These are phyloP conservation scores for Malassezia psittaci DNA, from an alignment of 1,284 basidiomycete genomes.

Conservation along the genomic window DNA sequence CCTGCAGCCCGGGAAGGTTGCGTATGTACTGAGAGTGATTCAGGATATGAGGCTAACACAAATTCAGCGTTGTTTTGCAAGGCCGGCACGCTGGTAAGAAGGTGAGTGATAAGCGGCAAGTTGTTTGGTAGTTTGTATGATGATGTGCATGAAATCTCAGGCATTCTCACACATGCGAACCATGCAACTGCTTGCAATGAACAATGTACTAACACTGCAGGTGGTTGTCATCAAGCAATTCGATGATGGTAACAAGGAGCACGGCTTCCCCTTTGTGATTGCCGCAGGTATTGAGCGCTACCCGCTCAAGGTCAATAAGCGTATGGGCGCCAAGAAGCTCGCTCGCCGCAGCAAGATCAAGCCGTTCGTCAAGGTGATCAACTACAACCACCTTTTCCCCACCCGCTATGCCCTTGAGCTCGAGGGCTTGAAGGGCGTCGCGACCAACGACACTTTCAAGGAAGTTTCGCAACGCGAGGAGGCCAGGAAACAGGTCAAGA, in stretches of 20 bases:
- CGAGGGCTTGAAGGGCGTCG: conserved; percentile 46
- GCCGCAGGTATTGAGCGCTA: conserved; percentile 48
- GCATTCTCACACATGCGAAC: not conserved
- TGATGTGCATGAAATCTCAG: not conserved
- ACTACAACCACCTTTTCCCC: conserved; percentile 49
- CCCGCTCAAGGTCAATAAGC: conserved; percentile 47
- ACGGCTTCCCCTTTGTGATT: conserved; percentile 43
- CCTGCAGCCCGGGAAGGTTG: conserved; percentile 95
- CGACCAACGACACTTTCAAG: conserved; percentile 45
- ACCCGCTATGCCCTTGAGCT: conserved; percentile 48
- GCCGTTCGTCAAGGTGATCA: conserved; percentile 48
- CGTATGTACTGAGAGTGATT: conserved; percentile 17
- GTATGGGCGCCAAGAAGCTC: conserved; percentile 47
- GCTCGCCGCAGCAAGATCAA: conserved; percentile 48
- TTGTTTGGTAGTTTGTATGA: conserved; percentile 5
- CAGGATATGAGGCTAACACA: not conserved
- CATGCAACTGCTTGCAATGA: too few relatives aligned
- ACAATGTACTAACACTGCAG: conserved; percentile 14
- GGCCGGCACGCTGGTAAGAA: conserved; percentile 48
- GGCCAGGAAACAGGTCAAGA: conserved; percentile 46
- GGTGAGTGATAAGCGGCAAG: conserved; percentile 24
- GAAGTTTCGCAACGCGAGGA: conserved; percentile 47
- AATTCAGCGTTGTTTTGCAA: conserved; percentile 36
- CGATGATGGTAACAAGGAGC: conserved; percentile 47
- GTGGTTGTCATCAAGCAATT: conserved; percentile 49